phyloP scores from a whole-genome alignment of 2,329 filamentous ascomycete species.

The Aulographum hederae region DNA sequence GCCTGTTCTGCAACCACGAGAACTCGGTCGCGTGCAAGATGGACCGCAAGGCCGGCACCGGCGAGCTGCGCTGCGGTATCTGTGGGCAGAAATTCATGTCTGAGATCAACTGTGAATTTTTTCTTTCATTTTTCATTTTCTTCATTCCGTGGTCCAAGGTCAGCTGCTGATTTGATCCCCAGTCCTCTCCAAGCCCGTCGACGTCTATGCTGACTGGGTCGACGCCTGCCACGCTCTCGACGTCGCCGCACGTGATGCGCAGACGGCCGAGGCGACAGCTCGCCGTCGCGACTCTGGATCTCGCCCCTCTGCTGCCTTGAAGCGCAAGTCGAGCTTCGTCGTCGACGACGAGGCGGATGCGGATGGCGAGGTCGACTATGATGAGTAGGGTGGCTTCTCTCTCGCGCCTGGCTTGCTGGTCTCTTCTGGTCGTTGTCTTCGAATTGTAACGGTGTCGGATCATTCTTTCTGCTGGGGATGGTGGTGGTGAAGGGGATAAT shows the following conservation, averaged over 20 bases:
- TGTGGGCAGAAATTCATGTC: conserved; percentile 91
- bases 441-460: no score
- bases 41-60: conserved; percentile 81
- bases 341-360: conserved; percentile 20
- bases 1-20: conserved; percentile 97
- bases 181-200: conserved; percentile 82
- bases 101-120: conserved; percentile 64
- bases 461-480: no score
- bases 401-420: no score
- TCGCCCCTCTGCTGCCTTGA: no score
- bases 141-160: background rate
- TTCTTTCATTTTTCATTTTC: background rate
- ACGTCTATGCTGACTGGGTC: conserved; percentile 97
- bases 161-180: background rate
- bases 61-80: conserved; percentile 73
- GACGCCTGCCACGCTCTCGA: no score
- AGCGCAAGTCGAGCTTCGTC: no score
- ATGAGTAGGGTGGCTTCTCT: no score
- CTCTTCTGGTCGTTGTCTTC: no score
- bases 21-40: conserved; percentile 80
- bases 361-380: conserved; percentile 17
- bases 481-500: no score
- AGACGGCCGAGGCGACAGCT: no score
- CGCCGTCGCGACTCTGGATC: no score
- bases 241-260: no score